Percentiles rank a stretch among this genome's conserved stretches.
phyloP scores from a whole-genome alignment of 2,329 filamentous ascomycete species.

The Aspergillus pseudonomiae region DNA sequence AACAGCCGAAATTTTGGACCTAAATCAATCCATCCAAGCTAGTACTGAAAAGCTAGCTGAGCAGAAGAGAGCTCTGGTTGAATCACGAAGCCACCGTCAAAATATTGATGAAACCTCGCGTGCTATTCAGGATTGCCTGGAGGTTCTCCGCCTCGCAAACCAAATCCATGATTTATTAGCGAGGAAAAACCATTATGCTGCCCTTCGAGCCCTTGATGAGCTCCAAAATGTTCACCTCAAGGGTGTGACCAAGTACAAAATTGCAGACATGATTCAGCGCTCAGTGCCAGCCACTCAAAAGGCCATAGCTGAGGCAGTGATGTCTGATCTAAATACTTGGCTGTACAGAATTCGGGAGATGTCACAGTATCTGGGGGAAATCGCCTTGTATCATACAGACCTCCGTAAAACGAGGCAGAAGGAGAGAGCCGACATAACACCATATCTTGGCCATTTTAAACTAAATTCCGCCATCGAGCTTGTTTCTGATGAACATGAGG shows the following conservation, averaged over 20 bases:
- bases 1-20: conserved; percentile 85
- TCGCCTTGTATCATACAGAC: conserved; percentile 95
- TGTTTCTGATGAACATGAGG: conserved; percentile 91
- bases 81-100: conserved; percentile 86
- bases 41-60: conserved; percentile 93
- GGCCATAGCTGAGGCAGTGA: conserved; percentile 92
- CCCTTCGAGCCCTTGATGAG: conserved; percentile 90
- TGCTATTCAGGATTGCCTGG: conserved; percentile 86
- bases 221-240: conserved; percentile 95
- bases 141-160: conserved; percentile 89
- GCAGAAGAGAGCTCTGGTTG: conserved; percentile 91
- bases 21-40: conserved; percentile 92
- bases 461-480: conserved; percentile 95
- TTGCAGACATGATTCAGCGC: conserved; percentile 93
- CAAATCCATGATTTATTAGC: conserved; percentile 88
- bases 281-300: conserved; percentile 92
- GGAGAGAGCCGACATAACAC: conserved; percentile 74
- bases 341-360: conserved; percentile 92
- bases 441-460: conserved; percentile 79
- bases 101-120: conserved; percentile 93
- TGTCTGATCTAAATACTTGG: conserved; percentile 97
- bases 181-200: conserved; percentile 94
- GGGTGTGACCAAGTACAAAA: conserved; percentile 90
- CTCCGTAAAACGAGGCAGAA: conserved; percentile 81
- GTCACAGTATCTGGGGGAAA: conserved; percentile 92